Evolutionary conservation across 345 rosid genomes (phyloP), one percentile per base, ranked within the genome.

Genomic region (Melaleuca alternifolia): DNA sequence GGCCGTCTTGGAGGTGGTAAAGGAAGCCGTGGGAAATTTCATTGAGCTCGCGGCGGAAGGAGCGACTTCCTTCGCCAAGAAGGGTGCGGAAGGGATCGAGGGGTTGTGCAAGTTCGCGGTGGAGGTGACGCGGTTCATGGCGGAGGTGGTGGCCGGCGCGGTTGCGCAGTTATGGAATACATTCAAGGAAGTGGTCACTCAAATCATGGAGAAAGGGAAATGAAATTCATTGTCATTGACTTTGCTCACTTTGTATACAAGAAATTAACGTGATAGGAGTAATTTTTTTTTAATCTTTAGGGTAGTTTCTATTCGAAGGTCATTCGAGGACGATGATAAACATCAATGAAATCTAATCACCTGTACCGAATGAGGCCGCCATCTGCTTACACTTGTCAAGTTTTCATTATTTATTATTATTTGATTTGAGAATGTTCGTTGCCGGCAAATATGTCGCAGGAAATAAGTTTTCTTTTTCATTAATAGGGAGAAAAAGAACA

Each of bases 101-200:
- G 92, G 84, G 54, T 57, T 92, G 85, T 6, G 89, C 37, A 65
- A 88, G n/a, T 88, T 76, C 46, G 21, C 84, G 51, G 89, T 91
- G 7, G 92, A 94, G 86, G 84, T 91, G n/a, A 85, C 85, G 13
- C 86, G 81, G 28, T 89, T 84, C 41, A 79, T 93, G n/a, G 46
- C 83, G 24, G 93, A 93, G 48, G 86, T 88, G 92, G 51, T 89
- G 54, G 84, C 89, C 4, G 85, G 83, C 11, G 50, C 91, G 52
- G 84, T 89, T 14, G 50, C 82, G 28, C 89, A 89, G 88, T 81
- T 92, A 53, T 92, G 89, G 91, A 88, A 87, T 24, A 89, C 89
- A 50, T 91, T 26, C 86, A 51, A 44, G 75, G 89, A 91, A 20
- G 95, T 92, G 52, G 11, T 91, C 11, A 91, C 76, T 7, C 87